Evolutionary conservation across 768 basidiomycete genomes (phyloP).

Genomic region (Lactarius indigo): DNA sequence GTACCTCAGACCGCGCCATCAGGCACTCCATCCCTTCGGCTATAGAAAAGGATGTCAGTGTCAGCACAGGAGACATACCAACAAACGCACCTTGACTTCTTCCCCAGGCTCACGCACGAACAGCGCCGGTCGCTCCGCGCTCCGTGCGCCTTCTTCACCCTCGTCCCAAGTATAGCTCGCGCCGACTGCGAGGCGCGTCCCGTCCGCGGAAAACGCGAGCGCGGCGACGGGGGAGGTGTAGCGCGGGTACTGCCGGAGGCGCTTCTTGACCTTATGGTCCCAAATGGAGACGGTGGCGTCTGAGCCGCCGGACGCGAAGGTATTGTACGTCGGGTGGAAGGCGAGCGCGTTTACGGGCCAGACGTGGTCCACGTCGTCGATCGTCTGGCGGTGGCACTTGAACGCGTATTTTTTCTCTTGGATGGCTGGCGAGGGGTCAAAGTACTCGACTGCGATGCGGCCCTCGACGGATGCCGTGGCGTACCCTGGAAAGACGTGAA

Average conservation of each 20-base stretch:
- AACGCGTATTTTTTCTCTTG: conserved; percentile 95
- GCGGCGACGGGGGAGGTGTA: conserved; percentile 72
- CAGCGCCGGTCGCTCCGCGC: conserved; percentile 57
- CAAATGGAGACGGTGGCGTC: conserved; percentile 94
- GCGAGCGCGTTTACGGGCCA: conserved; percentile 96
- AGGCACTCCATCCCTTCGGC: conserved; percentile 18
- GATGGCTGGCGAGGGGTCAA: conserved; percentile 70
- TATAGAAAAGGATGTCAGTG: background rate
- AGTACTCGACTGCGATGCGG: conserved; percentile 95
- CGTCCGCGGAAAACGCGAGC: conserved; percentile 80
- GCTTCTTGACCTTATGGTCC: conserved; percentile 97
- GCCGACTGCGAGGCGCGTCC: conserved; percentile 77
- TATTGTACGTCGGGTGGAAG: conserved; percentile 92
- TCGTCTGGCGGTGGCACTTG: conserved; percentile 91
- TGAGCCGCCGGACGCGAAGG: conserved; percentile 93
- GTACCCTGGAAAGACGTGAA: conserved; percentile 54
- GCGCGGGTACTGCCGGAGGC: conserved; percentile 85
- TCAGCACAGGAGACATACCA: background rate
- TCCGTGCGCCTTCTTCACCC: conserved; percentile 68
- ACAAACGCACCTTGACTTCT: conserved; percentile 62
- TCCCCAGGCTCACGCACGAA: conserved; percentile 65
- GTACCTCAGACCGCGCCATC: background rate
- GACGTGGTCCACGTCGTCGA: conserved; percentile 90
- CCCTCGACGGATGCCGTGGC: conserved; percentile 94
- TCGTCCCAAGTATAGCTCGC: conserved; percentile 91